These are phyloP conservation scores for Trichophyton equinum DNA, from an alignment of 2,329 filamentous ascomycete species.

Conservation along the genomic window DNA sequence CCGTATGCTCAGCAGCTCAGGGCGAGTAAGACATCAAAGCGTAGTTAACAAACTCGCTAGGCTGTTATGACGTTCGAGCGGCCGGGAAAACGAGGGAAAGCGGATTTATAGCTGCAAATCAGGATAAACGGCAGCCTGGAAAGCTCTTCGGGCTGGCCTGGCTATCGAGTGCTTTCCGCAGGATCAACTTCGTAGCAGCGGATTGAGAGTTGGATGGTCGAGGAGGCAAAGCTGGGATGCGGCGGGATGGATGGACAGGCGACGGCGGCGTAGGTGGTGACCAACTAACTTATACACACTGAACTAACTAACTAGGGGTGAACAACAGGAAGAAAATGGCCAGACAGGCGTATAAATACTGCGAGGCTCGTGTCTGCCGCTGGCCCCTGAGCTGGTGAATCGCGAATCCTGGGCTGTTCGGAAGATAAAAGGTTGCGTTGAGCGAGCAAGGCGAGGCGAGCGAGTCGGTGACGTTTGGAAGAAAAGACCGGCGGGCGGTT, in stretches of 20 bases:
- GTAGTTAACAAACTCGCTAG: background rate
- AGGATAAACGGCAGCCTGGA: background rate
- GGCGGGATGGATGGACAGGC: background rate
- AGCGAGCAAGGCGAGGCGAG: background rate
- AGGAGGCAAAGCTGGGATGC: background rate
- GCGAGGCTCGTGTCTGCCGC: background rate
- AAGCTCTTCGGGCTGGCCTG: background rate
- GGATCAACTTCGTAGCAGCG: background rate
- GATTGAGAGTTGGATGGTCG: no score
- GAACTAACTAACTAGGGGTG: no score
- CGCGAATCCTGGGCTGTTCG: background rate
- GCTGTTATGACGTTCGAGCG: background rate
- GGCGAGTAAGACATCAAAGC: background rate
- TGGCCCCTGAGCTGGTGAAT: background rate
- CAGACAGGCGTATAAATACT: background rate
- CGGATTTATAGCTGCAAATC: background rate
- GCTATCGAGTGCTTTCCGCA: background rate
- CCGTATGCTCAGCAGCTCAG: no score
- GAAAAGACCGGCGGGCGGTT: background rate
- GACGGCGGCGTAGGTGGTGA: background rate
- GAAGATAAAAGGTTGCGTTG: background rate
- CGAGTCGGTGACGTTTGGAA: slow-evolving; percentile 2
- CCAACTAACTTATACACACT: no score
- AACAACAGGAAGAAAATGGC: background rate
- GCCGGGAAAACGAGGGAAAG: background rate